Conservation (phyloP, 164 flowering plant genomes). For the Echeveria elegans region DNA sequence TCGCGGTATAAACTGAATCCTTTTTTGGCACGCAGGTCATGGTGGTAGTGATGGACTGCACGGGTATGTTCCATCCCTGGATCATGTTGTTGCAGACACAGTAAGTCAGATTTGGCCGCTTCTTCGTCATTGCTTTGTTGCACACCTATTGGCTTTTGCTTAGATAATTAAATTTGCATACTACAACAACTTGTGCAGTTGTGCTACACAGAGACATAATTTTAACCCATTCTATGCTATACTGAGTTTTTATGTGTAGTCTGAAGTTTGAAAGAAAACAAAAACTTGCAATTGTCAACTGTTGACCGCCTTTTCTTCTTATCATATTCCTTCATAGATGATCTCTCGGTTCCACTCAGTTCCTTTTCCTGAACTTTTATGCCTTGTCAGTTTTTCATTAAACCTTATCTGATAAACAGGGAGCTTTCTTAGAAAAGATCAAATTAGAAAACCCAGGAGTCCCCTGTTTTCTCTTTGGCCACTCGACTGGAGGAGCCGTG, state of each 20-base stretch:
- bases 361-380: not conserved
- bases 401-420: slow-evolving; percentile 23
- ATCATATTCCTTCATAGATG: too few relatives aligned
- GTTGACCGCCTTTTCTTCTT: too few relatives aligned
- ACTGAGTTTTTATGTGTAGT: too few relatives aligned
- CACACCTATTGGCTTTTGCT: not conserved
- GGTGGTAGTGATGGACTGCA: slow-evolving; percentile 95
- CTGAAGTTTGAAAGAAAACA: too few relatives aligned
- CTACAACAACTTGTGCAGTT: not conserved
- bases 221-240: not conserved
- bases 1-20: too few relatives aligned
- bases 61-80: slow-evolving; percentile 81
- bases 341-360: not conserved
- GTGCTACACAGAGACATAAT: not conserved
- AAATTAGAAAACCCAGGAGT: slow-evolving; percentile 57
- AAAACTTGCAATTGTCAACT: too few relatives aligned
- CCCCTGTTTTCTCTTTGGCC: slow-evolving; percentile 84
- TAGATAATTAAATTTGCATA: too few relatives aligned
- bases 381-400: not conserved
- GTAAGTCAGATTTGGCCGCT: slow-evolving; percentile 24
- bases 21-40: slow-evolving; percentile 39
- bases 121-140: not conserved
- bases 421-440: slow-evolving; percentile 52
- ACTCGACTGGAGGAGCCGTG: slow-evolving; percentile 89
- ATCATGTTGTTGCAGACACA: slow-evolving; percentile 54